These are phyloP conservation scores for Candida maris DNA, from an alignment of 805 yeast genomes.

Conservation along the genomic window DNA sequence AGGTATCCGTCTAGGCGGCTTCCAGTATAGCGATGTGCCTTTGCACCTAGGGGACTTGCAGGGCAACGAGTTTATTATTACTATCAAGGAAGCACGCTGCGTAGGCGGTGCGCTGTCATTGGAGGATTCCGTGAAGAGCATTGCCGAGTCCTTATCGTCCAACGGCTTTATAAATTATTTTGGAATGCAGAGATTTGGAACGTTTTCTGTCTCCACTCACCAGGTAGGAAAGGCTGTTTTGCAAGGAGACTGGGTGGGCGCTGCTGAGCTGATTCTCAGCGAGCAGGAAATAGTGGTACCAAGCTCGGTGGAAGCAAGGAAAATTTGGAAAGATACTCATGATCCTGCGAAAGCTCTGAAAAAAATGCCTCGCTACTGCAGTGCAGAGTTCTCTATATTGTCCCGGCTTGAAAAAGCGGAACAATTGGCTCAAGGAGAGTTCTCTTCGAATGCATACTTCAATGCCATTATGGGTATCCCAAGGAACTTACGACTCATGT, in stretches of 20 bases:
- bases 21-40: constrained; percentile 57
- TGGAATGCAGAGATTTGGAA: constrained; percentile 99
- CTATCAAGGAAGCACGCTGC: constrained; percentile 67
- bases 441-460: constrained; percentile 55
- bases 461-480: constrained; percentile 87
- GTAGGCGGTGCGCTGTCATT: constrained; percentile 32
- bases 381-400: constrained; percentile 78
- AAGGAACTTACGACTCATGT: constrained; percentile 87
- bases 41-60: constrained; percentile 75
- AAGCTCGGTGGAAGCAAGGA: constrained; percentile 78
- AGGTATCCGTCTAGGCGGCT: constrained; percentile 80
- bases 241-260: constrained; percentile 72
- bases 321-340: constrained; percentile 70
- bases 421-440: constrained; percentile 44
- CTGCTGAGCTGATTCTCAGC: constrained; percentile 72
- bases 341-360: constrained; percentile 64
- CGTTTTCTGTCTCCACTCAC: constrained; percentile 91
- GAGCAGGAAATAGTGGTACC: constrained; percentile 85
- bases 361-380: constrained; percentile 82
- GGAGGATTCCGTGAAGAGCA: constrained; percentile 44
- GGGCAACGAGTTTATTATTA: constrained; percentile 87
- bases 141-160: constrained; percentile 54
- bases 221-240: constrained; percentile 71
- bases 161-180: constrained; percentile 89
- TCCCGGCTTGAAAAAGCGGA: constrained; percentile 52